Base-by-base conservation (phyloP, 2,329 filamentous ascomycete species). In the Penicillium olsonii region DNA sequence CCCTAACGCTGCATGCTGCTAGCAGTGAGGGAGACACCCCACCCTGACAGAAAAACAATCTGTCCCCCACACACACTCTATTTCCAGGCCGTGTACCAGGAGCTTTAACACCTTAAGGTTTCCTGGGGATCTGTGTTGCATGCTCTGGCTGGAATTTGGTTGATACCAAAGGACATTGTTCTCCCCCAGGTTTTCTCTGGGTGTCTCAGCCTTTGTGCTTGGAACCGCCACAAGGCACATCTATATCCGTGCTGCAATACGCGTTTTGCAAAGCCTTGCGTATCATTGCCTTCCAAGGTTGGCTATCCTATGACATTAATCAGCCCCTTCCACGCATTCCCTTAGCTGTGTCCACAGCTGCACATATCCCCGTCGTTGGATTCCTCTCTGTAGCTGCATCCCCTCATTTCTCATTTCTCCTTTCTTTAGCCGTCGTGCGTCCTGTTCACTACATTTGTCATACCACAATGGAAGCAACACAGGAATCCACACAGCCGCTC, bases 401-500 rank as follows among this genome's bases (percentile, higher is more conserved):
- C 22, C 50, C 27, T 40, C 37, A 22, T 48, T 18, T 33, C 45
- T 37, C 40, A 37, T 42, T 48, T 17, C n/a, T n/a, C n/a, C n/a
- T n/a, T n/a, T n/a, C n/a, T n/a, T n/a, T n/a, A n/a, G n/a, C n/a
- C n/a, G n/a, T n/a, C n/a, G n/a, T n/a, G n/a, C n/a, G n/a, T 26
- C 47, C 20, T 34, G 44, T 54, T 33, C 42, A 22, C 24, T 49
- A 24, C 18, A 37, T 45, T 45, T 35, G 48, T 49, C 27, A 12
- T 31, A 37, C 22, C 35, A 42, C 37, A 26, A 74, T 70, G 71
- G 70, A 78, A 51, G 72, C 71, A 17, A 84, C 82, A 9, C 81
- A 84, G 56, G 78, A 75, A 52, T 85, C 87, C 48, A 95, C 91
- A 14, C 91, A 95, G 68, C 85, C 84, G 66, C 84, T 88, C 63